phyloP scores from a whole-genome alignment of 495 filamentous ascomycete species.

The Trichoderma parareesei region DNA sequence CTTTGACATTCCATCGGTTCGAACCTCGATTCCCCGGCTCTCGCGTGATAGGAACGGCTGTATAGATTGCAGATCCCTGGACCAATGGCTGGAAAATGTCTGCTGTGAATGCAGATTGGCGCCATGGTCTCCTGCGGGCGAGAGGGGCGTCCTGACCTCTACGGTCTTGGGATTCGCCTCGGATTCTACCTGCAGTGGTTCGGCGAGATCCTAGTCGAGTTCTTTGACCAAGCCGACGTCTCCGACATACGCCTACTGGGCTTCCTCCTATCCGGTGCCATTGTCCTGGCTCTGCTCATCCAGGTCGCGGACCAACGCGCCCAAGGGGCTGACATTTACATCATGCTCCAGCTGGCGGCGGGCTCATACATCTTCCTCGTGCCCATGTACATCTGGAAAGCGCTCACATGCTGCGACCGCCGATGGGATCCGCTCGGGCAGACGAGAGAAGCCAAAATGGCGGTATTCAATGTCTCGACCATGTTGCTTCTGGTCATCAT shows the following conservation, averaged over 20 bases:
- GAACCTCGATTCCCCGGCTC: not conserved
- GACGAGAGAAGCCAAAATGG: slow-evolving; percentile 1
- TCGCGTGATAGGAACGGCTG: not conserved
- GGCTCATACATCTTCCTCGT: slow-evolving; percentile 20
- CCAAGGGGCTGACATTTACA: slow-evolving; percentile 17
- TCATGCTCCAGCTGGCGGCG: slow-evolving; percentile 23
- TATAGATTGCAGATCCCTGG: not conserved
- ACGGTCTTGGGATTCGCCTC: slow-evolving; percentile 21
- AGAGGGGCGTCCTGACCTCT: slow-evolving; percentile 12
- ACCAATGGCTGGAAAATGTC: not conserved
- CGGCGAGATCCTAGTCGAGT: slow-evolving; percentile 13
- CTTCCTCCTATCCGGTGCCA: slow-evolving; percentile 5
- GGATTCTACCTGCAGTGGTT: slow-evolving; percentile 19
- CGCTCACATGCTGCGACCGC: slow-evolving; percentile 19
- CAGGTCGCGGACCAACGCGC: not conserved
- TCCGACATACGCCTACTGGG: slow-evolving; percentile 14
- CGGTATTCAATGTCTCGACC: not conserved
- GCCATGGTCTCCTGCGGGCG: not conserved
- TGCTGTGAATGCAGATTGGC: not conserved
- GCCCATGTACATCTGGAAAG: slow-evolving; percentile 23
- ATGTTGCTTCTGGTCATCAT: not conserved
- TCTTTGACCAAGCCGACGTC: slow-evolving; percentile 18
- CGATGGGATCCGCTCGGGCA: slow-evolving; percentile 19
- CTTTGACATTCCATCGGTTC: not conserved
- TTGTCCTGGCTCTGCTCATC: slow-evolving; percentile 3